Evolutionary conservation across 1,284 basidiomycete genomes (phyloP).

Genomic region (Chalciporus piperatoides): DNA sequence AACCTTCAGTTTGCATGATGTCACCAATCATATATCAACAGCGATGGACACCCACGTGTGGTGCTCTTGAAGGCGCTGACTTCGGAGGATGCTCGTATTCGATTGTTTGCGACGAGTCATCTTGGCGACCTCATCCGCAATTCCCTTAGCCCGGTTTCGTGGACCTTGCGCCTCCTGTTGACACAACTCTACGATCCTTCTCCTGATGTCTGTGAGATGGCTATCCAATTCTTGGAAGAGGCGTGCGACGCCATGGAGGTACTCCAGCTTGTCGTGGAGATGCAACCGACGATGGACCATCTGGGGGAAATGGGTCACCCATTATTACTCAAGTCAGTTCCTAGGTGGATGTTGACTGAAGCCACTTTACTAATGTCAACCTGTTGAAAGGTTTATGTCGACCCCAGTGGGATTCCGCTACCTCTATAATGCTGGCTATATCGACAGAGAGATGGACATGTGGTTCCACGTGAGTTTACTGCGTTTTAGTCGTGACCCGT

Average conservation of each 20-base stretch:
- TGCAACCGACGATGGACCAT: conserved; percentile 94
- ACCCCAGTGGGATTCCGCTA: conserved; percentile 92
- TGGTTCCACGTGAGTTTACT: conserved; percentile 83
- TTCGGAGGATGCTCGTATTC: conserved; percentile 85
- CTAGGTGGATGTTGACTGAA: background rate
- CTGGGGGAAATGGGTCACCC: conserved; percentile 91
- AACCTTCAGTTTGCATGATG: background rate
- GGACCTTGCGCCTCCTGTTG: conserved; percentile 85
- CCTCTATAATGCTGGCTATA: conserved; percentile 87
- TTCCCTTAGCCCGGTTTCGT: conserved; percentile 63
- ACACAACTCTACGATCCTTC: conserved; percentile 95
- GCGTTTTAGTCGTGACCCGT: background rate
- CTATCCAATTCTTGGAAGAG: conserved; percentile 86
- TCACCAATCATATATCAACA: conserved; percentile 32
- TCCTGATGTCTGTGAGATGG: conserved; percentile 85
- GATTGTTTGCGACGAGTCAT: conserved; percentile 85
- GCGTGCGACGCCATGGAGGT: conserved; percentile 83
- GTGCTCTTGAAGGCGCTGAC: conserved; percentile 92
- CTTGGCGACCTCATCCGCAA: conserved; percentile 76
- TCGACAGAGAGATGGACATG: conserved; percentile 90
- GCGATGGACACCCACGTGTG: conserved; percentile 89
- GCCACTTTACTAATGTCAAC: conserved; percentile 11
- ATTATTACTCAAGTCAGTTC: conserved; percentile 75
- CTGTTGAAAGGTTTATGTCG: conserved; percentile 78
- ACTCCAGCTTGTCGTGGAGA: conserved; percentile 87